Evolutionary conservation across 2,329 filamentous ascomycete genomes (phyloP).

Genomic region (Didymella pinodella): DNA sequence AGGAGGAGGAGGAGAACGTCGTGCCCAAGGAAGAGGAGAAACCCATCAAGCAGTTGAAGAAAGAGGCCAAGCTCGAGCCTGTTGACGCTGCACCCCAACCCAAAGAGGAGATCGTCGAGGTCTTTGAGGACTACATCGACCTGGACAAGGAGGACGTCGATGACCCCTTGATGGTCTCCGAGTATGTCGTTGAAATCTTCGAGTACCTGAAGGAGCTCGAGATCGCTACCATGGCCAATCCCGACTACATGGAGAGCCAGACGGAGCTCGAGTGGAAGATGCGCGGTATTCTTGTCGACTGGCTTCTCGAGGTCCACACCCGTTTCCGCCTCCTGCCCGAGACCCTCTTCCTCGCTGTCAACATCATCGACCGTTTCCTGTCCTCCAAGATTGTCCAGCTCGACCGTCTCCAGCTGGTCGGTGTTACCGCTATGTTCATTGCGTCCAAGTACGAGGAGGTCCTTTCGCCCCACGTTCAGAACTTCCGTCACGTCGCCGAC

Average conservation of each 20-base stretch:
- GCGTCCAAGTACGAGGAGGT: conserved; percentile 99
- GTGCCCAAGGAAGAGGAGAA: conserved; percentile 62
- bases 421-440: conserved; percentile 99
- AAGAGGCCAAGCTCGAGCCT: conserved; percentile 62
- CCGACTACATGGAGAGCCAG: conserved; percentile 94
- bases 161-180: conserved; percentile 96
- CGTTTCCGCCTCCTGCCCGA: conserved; percentile 95
- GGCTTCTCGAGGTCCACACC: conserved; percentile 97
- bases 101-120: conserved; percentile 31
- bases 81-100: conserved; percentile 32
- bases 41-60: conserved; percentile 48
- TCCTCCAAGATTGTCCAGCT: conserved; percentile 95
- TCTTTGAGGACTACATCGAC: conserved; percentile 57
- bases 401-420: conserved; percentile 93
- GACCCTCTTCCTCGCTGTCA: conserved; percentile 95
- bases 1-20: conserved; percentile 19
- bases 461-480: conserved; percentile 92
- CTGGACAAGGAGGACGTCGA: conserved; percentile 88
- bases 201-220: conserved; percentile 93
- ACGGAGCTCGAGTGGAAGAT: conserved; percentile 98
- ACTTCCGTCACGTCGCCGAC: conserved; percentile 96
- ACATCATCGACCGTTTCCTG: conserved; percentile 97
- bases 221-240: conserved; percentile 80
- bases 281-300: conserved; percentile 94
- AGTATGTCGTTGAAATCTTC: conserved; percentile 97